phyloP scores from a whole-genome alignment of 2,329 filamentous ascomycete genomes.

The Aspergillus fischeri region DNA sequence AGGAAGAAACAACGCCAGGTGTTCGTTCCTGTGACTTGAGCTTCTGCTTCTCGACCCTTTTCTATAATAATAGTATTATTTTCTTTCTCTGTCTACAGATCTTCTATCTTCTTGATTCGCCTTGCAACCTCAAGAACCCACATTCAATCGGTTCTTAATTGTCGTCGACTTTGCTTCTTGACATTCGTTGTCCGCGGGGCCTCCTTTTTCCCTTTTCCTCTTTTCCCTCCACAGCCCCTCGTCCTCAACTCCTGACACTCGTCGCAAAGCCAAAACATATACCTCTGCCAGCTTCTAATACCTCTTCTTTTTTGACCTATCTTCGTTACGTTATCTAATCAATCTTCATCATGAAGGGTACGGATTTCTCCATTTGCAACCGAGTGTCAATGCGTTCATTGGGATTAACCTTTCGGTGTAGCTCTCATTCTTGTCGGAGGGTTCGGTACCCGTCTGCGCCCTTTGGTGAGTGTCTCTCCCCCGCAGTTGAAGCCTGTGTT shows the following conservation, averaged over 20 bases:
- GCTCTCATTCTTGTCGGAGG: conserved; percentile 98
- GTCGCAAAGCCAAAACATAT: neutral
- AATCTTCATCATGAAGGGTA: conserved; percentile 43
- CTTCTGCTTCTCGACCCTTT: conserved; percentile 6
- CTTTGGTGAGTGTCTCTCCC: conserved; percentile 64
- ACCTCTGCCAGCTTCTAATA: conserved; percentile 1
- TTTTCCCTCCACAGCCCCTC: neutral
- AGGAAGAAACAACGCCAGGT: conserved; percentile 19
- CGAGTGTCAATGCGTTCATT: conserved; percentile 7
- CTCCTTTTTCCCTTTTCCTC: neutral
- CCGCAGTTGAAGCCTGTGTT: conserved; percentile 14
- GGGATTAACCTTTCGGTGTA: conserved; percentile 38
- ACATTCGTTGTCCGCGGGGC: conserved; percentile 1
- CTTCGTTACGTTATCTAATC: conserved; percentile 3
- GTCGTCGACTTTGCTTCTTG: neutral
- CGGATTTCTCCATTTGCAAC: conserved; percentile 13
- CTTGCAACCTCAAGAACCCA: neutral
- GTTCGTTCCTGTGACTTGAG: conserved; percentile 15
- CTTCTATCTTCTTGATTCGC: neutral
- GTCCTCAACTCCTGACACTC: neutral
- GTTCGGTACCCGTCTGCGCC: conserved; percentile 95
- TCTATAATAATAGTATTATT: conserved; percentile 4
- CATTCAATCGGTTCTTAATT: neutral
- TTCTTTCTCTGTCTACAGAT: neutral
- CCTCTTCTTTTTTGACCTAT: neutral